Percentiles rank a stretch among this genome's conserved stretches.
phyloP scores from a whole-genome alignment of 1,284 basidiomycete species.

The Coniferiporia sulphurascens region DNA sequence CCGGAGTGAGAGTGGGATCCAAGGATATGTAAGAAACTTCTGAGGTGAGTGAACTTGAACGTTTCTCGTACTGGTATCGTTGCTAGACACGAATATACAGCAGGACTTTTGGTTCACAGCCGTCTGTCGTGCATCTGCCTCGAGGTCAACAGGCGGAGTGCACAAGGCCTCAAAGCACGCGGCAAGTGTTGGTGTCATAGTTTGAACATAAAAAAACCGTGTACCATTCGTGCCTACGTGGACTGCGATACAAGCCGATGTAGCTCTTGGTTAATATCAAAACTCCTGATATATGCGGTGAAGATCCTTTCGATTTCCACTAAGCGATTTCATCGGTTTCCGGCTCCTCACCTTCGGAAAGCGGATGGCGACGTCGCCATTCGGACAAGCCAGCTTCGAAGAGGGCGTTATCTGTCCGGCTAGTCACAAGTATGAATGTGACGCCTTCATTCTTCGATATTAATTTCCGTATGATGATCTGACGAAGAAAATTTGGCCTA shows the following conservation, averaged over 20 bases:
- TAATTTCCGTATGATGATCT: slow-evolving; percentile 17
- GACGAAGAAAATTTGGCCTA: slow-evolving; percentile 20
- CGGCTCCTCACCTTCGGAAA: background rate
- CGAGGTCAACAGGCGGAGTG: background rate
- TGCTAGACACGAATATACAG: background rate
- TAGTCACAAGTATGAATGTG: slow-evolving; percentile 56
- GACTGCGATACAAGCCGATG: background rate
- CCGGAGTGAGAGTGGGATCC: background rate
- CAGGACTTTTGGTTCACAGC: background rate
- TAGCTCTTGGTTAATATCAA: background rate
- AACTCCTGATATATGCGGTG: background rate
- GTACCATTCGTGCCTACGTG: background rate
- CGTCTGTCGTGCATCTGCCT: background rate
- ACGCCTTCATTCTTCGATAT: slow-evolving; percentile 51
- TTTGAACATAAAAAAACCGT: background rate
- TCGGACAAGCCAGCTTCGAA: slow-evolving; percentile 59
- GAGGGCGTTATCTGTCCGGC: slow-evolving; percentile 46
- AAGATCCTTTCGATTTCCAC: background rate
- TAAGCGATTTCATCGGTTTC: background rate
- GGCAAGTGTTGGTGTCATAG: background rate
- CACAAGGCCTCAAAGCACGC: background rate
- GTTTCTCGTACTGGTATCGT: no score
- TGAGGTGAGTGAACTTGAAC: background rate
- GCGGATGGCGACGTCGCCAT: slow-evolving; percentile 41
- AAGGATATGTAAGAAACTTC: background rate